Evolutionary conservation across 2,329 filamentous ascomycete species (phyloP), one percentile per base, ranked within the genome.

Genomic region (Lecanicillium sp.): DNA sequence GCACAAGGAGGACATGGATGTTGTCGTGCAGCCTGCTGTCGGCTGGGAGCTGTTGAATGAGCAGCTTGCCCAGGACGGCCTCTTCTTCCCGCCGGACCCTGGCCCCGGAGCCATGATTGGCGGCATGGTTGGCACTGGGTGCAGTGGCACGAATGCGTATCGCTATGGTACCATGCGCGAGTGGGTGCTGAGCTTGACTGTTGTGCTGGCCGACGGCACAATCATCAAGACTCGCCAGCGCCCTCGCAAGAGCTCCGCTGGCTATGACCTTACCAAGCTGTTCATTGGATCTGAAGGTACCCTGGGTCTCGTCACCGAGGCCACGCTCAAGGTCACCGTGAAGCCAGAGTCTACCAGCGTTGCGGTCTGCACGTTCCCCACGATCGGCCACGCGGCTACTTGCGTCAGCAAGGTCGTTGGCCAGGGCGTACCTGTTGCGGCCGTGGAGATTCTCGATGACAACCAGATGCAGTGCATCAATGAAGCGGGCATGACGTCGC

Each of bases 91-190:
- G 17, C 88, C 87, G 1, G 88, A 95, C 59, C 88, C 88, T 14
- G 89, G 88, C 38, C 88, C 89, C 37, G 87, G 88, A 14, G 88
- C 88, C 44, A 87, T 87, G 81, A 95, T 96, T 51, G 88, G 88
- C 41, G 88, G 88, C 40, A 88, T 88, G 84, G 77, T 88, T 25
- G 84, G 82, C 17, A 88, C 84, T 3, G 74, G 74, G 27, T 77
- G 72, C 64, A 77, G 71, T 54, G 88, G 88, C 43, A 95, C 88
- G 12, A 95, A 95, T 58, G 82, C 88, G 13, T 94, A 94, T 65
- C 75, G 88, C 42, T 95, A 94, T 59, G 89, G 88, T 45, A 95
- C 88, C 3, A 95, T 95, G 87, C 81, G 86, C 46, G 88, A 95
- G 57, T 95, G 88, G 88, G 89, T 95, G 11, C 65, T 94, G 17